Conservation (phyloP, 75 land plant species). For the Selaginella tamariscina region DNA sequence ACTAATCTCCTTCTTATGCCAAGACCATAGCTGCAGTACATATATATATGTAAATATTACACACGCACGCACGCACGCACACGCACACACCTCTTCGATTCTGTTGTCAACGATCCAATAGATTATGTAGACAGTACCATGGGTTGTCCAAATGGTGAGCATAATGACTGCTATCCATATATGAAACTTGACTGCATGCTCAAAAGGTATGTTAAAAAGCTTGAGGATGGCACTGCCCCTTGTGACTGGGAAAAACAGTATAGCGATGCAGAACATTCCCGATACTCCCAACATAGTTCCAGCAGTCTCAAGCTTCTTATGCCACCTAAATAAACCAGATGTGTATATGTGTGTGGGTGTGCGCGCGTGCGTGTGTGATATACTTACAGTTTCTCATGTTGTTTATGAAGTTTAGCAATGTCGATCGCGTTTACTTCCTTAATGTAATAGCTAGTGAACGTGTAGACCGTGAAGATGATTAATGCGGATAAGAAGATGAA, state of each 20-base stretch:
- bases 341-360: no score
- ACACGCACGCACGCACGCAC: no score
- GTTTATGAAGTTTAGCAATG: background rate
- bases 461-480: background rate
- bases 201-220: constrained; percentile 9
- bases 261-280: background rate
- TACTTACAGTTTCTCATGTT: background rate
- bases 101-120: background rate
- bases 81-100: background rate
- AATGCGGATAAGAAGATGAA: background rate
- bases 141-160: background rate
- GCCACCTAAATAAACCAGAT: constrained; percentile 4
- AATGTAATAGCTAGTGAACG: background rate
- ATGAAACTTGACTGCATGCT: constrained; percentile 6
- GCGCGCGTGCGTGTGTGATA: no score
- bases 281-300: background rate
- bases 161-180: constrained; percentile 2
- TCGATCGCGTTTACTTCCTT: background rate
- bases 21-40: constrained; percentile 18
- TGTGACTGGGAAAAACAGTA: constrained; percentile 2
- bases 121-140: background rate
- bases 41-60: no score
- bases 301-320: constrained; percentile 2
- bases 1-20: constrained; percentile 15
- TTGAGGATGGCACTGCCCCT: background rate